Conservation (phyloP, 2,329 filamentous ascomycete genomes). For the Geosmithia flava region DNA sequence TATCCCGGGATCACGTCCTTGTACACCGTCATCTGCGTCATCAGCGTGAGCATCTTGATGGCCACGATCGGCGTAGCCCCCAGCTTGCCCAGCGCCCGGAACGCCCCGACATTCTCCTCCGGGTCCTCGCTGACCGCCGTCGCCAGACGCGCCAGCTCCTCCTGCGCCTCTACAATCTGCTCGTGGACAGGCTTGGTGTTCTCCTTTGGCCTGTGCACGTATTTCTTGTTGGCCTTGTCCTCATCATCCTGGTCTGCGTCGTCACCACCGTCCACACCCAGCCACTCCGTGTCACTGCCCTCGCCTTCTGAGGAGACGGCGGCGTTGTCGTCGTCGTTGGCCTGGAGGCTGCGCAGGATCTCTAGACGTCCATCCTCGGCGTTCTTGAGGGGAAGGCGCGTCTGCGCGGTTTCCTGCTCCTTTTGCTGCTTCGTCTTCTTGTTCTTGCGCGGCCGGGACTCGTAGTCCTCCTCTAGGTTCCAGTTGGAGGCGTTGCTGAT, state of each 20-base stretch:
- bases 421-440: constrained; percentile 49
- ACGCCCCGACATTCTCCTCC: constrained; percentile 72
- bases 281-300: constrained; percentile 49
- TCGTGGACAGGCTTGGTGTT: constrained; percentile 61
- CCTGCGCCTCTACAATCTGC: constrained; percentile 78
- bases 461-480: constrained; percentile 89
- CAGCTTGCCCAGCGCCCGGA: constrained; percentile 67
- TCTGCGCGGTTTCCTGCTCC: constrained; percentile 63
- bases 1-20: constrained; percentile 96
- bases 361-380: constrained; percentile 66
- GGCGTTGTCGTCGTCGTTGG: constrained; percentile 44
- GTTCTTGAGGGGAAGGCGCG: constrained; percentile 78
- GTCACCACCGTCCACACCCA: constrained; percentile 47
- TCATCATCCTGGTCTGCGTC: constrained; percentile 29
- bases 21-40: constrained; percentile 80
- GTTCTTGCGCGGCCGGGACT: constrained; percentile 64
- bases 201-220: constrained; percentile 25
- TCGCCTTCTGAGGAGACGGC: constrained; percentile 8
- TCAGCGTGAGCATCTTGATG: constrained; percentile 76
- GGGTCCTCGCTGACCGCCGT: constrained; percentile 78
- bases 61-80: constrained; percentile 56
- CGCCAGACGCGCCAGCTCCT: constrained; percentile 79
- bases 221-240: constrained; percentile 28
- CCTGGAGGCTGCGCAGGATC: constrained; percentile 39
- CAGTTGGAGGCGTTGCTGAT: constrained; percentile 67